Conservation (phyloP, 805 yeast genomes). For the Teunomyces panamensis region DNA sequence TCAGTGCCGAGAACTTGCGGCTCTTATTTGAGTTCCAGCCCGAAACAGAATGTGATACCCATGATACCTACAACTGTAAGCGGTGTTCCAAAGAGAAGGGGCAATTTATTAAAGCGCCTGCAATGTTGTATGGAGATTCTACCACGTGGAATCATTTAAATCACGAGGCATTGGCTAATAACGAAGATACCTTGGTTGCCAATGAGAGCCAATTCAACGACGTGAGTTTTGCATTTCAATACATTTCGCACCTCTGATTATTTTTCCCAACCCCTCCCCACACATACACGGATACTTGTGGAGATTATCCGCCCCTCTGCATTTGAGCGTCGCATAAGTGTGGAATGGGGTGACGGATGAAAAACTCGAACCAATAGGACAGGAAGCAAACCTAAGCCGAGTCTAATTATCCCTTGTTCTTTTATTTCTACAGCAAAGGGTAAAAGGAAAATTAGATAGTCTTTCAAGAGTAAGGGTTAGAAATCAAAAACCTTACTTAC, state of each 20-base stretch:
- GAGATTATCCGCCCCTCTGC: background rate
- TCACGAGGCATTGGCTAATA: conserved; percentile 54
- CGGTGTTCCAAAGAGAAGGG: conserved; percentile 54
- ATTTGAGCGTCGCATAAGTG: background rate
- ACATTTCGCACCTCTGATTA: conserved; percentile 65
- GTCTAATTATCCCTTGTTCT: too few species aligned
- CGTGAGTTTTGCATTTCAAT: conserved; percentile 87
- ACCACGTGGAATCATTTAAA: conserved; percentile 95
- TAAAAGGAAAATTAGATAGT: background rate
- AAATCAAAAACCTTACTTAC: background rate
- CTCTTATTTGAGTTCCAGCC: conserved; percentile 71
- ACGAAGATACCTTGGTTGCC: conserved; percentile 74
- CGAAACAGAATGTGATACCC: conserved; percentile 81
- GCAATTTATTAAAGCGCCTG: conserved; percentile 66
- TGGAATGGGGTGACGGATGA: background rate
- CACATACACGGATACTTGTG: background rate
- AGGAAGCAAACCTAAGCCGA: background rate
- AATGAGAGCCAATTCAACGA: conserved; percentile 70
- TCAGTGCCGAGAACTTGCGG: conserved; percentile 75
- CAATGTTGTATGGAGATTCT: conserved; percentile 96
- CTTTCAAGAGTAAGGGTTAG: background rate
- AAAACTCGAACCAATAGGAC: background rate
- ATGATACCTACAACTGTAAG: conserved; percentile 85
- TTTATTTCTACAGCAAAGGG: background rate
- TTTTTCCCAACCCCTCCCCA: background rate